phyloP scores from a whole-genome alignment of 2,329 filamentous ascomycete genomes.

The Fusarium sp. region DNA sequence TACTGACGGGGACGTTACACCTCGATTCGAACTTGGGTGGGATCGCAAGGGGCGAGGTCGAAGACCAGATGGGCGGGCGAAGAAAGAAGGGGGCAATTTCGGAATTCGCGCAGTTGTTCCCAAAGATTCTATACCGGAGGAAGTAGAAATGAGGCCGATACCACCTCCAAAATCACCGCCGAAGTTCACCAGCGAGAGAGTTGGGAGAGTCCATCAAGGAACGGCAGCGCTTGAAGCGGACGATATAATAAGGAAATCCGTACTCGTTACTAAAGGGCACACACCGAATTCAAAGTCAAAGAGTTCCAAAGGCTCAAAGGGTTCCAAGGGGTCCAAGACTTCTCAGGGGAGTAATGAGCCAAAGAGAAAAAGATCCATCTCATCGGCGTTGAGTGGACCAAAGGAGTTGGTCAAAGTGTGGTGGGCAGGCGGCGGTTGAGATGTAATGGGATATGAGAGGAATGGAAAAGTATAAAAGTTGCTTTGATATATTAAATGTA shows the following conservation, averaged over 20 bases:
- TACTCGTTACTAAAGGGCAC: constrained; percentile 35
- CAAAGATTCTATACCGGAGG: constrained; percentile 37
- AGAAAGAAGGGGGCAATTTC: constrained; percentile 38
- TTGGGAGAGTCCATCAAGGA: constrained; percentile 41
- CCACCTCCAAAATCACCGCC: constrained; percentile 32
- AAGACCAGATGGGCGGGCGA: constrained; percentile 31
- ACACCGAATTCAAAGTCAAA: constrained; percentile 19
- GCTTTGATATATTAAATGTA: constrained; percentile 26
- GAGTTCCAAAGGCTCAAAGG: constrained; percentile 13
- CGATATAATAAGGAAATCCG: constrained; percentile 38
- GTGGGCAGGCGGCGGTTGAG: constrained; percentile 41
- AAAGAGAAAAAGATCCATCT: constrained; percentile 37
- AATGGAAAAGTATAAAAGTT: constrained; percentile 34
- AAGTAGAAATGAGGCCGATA: constrained; percentile 45
- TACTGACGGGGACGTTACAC: constrained; percentile 22
- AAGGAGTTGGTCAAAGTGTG: constrained; percentile 48
- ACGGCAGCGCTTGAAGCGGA: constrained; percentile 36
- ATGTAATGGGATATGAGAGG: constrained; percentile 7
- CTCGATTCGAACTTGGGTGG: constrained; percentile 43
- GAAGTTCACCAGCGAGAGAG: constrained; percentile 25
- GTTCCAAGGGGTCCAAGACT: constrained; percentile 4
- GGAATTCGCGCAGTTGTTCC: constrained; percentile 39
- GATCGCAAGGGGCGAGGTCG: constrained; percentile 21
- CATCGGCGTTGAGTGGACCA: constrained; percentile 34
- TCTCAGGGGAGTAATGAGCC: constrained; percentile 16